Base-by-base conservation (phyloP, 2,329 filamentous ascomycete species). In the Helminthosporium solani region DNA sequence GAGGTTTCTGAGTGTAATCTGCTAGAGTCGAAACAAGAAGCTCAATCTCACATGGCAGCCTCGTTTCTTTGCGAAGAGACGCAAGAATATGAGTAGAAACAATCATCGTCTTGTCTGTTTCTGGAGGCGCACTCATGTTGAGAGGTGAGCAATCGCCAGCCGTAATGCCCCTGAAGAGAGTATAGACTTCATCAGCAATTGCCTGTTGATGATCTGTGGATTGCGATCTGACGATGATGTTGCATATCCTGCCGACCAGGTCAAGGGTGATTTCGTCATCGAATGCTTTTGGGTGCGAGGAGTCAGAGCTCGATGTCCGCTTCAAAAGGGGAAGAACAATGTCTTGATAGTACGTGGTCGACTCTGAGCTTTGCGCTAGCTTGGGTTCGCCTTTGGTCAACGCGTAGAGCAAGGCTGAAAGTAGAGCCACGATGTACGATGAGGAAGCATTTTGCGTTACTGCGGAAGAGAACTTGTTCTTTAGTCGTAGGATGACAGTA, bases 391-490 rank as follows among this genome's bases (percentile, higher is more conserved):
- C 78, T 54, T 78, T 74, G 21, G 75, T 76, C 66, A 86, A 78
- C 2, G 82, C 79, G 62, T 82, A 85, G 2, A 85, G 70, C 38
- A 85, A 72, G 2, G 83, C 83, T 19, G 81, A 74, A 2, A 87
- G 70, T 4, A 87, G 75, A 6, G 80, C 78, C 18, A 75, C 72
- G n/a, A 82, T 74, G 57, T 86, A 86, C 3, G 70, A 68, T 6
- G 75, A 70, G 11, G 77, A 74, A 3, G 76, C 72, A 23, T 73
- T 68, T 52, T 78, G 78, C 46, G 78, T 73, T 21, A 83, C 73
- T 30, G 84, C 73, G 14, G 78, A 66, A 40, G 79, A 77, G 21
- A 86, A 68, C 56, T 84, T 86, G 70, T 81, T 85, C 63, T 85
- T 78, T 21, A 87, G 68, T 23, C 83, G 75, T 33, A 84, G 71